Conservation (phyloP, 345 rosid species). For the Combretum micranthum region DNA sequence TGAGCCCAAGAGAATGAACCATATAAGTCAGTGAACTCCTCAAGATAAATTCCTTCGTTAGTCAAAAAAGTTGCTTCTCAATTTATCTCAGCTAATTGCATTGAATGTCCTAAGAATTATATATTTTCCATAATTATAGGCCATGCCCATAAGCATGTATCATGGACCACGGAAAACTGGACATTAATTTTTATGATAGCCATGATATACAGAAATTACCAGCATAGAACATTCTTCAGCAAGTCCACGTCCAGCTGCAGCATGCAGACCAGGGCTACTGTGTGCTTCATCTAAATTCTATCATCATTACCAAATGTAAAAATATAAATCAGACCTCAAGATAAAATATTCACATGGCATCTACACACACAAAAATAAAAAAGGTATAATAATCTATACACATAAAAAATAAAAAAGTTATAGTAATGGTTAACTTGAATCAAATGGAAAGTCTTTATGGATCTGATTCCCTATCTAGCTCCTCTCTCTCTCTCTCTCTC, state of each 20-base stretch:
- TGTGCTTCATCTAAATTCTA: conserved; percentile 90
- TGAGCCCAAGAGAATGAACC: conserved; percentile 22
- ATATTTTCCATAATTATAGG: too few relatives aligned
- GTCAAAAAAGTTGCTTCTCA: neutral
- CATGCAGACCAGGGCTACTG: conserved; percentile 92
- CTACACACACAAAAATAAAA: too few relatives aligned
- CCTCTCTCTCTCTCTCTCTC: too few relatives aligned
- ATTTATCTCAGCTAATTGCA: too few relatives aligned
- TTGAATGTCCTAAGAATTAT: too few relatives aligned
- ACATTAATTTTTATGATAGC: neutral
- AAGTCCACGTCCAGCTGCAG: conserved; percentile 94
- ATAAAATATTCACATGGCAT: neutral
- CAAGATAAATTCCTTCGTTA: conserved; percentile 1
- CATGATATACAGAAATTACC: conserved; percentile 29
- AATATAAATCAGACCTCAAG: conserved; percentile 8
- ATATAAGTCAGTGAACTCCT: neutral
- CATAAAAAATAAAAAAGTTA: neutral
- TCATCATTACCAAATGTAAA: conserved; percentile 18
- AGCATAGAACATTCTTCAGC: conserved; percentile 85
- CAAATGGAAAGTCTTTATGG: too few relatives aligned
- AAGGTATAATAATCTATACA: too few relatives aligned
- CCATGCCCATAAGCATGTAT: too few relatives aligned
- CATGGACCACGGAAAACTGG: too few relatives aligned
- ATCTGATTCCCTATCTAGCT: too few relatives aligned
- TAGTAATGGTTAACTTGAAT: too few relatives aligned